phyloP scores from a whole-genome alignment of 169 alveolate genomes.

The Eimeria falciformis region DNA sequence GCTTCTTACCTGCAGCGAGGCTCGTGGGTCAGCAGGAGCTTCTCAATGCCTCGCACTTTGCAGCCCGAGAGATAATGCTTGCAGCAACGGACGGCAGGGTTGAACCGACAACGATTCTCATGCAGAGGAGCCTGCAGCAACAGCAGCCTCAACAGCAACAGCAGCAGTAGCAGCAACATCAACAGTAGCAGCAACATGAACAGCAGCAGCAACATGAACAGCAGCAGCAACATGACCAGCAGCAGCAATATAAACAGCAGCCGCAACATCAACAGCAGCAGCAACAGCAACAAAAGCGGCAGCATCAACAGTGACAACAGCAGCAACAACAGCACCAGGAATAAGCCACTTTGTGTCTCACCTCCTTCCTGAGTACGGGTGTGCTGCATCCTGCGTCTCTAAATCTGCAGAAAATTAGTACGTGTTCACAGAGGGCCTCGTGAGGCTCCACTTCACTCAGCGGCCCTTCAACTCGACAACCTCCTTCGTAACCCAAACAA shows the following conservation, averaged over 20 bases:
- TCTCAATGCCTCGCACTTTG: constrained; percentile 76
- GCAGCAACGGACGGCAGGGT: constrained; percentile 77
- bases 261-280: background rate
- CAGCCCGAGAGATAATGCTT: constrained; percentile 76
- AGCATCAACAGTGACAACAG: background rate
- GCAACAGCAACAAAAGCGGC: background rate
- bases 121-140: constrained; percentile 73
- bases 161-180: constrained; percentile 22
- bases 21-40: constrained; percentile 75
- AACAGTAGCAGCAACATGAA: background rate
- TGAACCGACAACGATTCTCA: constrained; percentile 78
- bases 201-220: constrained; percentile 25
- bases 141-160: background rate
- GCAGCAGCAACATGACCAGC: background rate
- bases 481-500: constrained; percentile 71
- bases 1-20: constrained; percentile 76
- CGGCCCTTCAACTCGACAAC: constrained; percentile 68
- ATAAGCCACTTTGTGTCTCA: no score
- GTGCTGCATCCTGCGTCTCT: constrained; percentile 74
- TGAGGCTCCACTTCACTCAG: constrained; percentile 56
- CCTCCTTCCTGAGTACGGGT: constrained; percentile 68
- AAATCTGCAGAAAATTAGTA: constrained; percentile 66
- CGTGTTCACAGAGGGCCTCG: constrained; percentile 65
- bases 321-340: background rate
- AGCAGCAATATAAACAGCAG: background rate